phyloP scores from a whole-genome alignment of 2,329 filamentous ascomycete species.

The Microcyclosporella mali region DNA sequence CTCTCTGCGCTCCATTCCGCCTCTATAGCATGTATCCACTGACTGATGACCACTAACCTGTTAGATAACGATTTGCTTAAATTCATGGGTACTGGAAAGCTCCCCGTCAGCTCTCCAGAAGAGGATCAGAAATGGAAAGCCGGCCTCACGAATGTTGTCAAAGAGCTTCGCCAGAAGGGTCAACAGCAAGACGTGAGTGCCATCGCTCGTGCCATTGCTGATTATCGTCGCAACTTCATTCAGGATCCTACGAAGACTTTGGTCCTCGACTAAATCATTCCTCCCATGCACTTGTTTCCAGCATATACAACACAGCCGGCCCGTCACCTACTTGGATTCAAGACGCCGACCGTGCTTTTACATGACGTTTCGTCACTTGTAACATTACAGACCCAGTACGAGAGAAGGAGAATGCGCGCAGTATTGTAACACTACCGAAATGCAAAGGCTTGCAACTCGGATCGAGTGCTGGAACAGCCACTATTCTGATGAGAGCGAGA shows the following conservation, averaged over 20 bases:
- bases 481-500: too few species aligned
- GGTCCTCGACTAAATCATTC: slow-evolving; percentile 2
- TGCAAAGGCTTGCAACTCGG: too few species aligned
- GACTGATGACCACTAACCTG: slow-evolving; percentile 26
- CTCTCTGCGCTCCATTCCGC: neutral
- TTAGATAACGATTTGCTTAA: slow-evolving; percentile 30
- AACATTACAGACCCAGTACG: too few species aligned
- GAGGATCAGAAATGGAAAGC: slow-evolving; percentile 46
- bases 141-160: slow-evolving; percentile 57
- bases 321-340: too few species aligned
- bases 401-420: too few species aligned
- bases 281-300: too few species aligned
- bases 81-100: slow-evolving; percentile 23
- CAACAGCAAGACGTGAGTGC: slow-evolving; percentile 57
- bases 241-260: slow-evolving; percentile 60
- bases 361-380: too few species aligned
- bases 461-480: too few species aligned
- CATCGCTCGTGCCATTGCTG: slow-evolving; percentile 61
- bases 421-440: too few species aligned
- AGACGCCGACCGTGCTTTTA: too few species aligned
- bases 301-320: too few species aligned
- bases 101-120: slow-evolving; percentile 22
- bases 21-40: slow-evolving; percentile 12
- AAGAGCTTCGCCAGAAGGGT: slow-evolving; percentile 53
- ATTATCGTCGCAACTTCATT: slow-evolving; percentile 59